These are phyloP conservation scores for Cystobasidium pallidum DNA, from an alignment of 1,284 basidiomycete species.

Conservation along the genomic window DNA sequence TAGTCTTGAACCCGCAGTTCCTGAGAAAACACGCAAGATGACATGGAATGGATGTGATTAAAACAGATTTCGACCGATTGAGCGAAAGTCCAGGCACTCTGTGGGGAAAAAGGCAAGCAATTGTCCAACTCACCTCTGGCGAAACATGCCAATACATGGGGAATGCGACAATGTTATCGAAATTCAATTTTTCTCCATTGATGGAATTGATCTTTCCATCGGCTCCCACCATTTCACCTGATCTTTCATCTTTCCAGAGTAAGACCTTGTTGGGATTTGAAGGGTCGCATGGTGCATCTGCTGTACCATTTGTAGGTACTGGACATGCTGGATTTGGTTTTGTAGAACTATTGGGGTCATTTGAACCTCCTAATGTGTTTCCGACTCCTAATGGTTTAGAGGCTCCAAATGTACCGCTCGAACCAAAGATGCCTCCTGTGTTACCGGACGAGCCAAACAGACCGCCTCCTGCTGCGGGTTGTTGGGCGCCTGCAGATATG, in stretches of 20 bases:
- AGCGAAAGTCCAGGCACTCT: too few species aligned
- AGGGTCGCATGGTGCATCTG: conserved; percentile 27
- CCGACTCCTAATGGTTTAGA: conserved; percentile 11
- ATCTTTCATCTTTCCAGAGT: conserved; percentile 37
- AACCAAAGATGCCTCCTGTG: neutral
- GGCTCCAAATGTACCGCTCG: neutral
- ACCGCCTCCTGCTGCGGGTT: conserved; percentile 25
- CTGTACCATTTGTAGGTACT: conserved; percentile 32
- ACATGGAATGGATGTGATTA: too few species aligned
- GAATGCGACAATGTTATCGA: conserved; percentile 40
- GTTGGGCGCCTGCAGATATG: conserved; percentile 9
- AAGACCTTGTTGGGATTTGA: conserved; percentile 4
- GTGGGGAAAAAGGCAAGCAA: neutral
- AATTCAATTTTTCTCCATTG: conserved; percentile 32
- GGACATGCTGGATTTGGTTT: conserved; percentile 31
- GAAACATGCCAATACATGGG: conserved; percentile 44
- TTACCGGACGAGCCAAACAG: conserved; percentile 9
- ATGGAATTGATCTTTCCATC: conserved; percentile 9
- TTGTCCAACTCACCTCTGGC: conserved; percentile 30
- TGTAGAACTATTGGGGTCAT: conserved; percentile 7
- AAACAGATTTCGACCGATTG: too few species aligned
- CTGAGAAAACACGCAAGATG: conserved; percentile 35
- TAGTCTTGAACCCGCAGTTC: conserved; percentile 61
- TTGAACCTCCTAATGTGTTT: conserved; percentile 1
- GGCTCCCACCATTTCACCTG: neutral